Base-by-base conservation (phyloP, 805 yeast genomes). In the Suhomyces sp. region DNA sequence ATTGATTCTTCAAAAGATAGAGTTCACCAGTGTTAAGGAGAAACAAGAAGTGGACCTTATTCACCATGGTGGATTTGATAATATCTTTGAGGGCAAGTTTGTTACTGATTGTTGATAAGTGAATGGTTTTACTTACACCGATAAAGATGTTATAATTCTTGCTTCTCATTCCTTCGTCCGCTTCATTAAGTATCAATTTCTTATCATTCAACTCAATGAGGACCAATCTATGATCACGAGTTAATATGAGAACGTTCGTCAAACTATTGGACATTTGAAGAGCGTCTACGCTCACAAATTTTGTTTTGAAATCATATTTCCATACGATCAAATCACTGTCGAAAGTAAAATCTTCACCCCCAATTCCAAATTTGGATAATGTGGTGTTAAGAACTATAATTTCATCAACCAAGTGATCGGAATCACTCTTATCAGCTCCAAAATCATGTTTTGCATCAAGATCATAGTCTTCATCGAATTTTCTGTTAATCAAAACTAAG, bases 241-340 rank as follows among this genome's bases (percentile, higher is more conserved):
- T 58, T n/a, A 64, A 40, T 19, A 65, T 19, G 1, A 63, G 46
- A 21, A 63, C 43, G 4, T 46, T 43, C 11, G 34, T 25, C 10
- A 25, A 15, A 5, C 16, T 19, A n/a, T 25, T 25, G 13, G 36
- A 24, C 14, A 36, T 22, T 5, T 32, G 29, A 10, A 40, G 37
- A 4, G 52, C 36, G 11, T 56, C 54, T 19, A 47, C 44, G 15
- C 35, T 39, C 20, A 59, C 27, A 20, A 63, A 47, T 13, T 40
- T 40, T 16, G 50, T 46, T 23, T 53, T 51, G 35, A 64, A 59
- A 34, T 60, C 51, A 33, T 63, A 60, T 31, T 66, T 58, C 72
- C 72, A 68, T 6, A 64, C 43, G 16, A 66, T 55, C 25, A 54
- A 39, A 38, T 68, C 73, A 37, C 62, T 61, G 35, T 65, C 68